Evolutionary conservation across 192 early-diverging fungal genomes (phyloP), one percentile per base, ranked within the genome.

Genomic region (Mortierella hygrophila): DNA sequence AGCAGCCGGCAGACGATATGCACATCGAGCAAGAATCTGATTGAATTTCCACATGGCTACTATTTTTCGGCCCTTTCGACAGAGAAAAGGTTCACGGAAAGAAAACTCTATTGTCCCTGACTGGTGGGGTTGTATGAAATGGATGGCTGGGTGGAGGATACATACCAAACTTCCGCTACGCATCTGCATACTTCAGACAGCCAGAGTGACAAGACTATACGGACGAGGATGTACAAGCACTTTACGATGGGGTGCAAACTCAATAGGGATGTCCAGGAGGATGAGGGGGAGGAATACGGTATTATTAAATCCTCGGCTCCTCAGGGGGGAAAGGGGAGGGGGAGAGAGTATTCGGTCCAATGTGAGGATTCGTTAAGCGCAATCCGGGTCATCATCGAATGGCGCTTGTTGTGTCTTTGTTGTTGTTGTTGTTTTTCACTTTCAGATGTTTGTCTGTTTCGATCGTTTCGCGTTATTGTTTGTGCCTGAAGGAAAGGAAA

Each of bases 101-200:
- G 26, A 26, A 63, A 63, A 63, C 60, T 65, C 29, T 65, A 65
- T 65, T 65, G 29, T 29, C 60, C 60, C 60, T 65, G 60, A 29
- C 29, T 26, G 29, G 13, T 65, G 60, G 60, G 60, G n/a, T 65
- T 9, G 8, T 6, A n/a, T 26, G 60, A 29, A 9, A n/a, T 26
- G 60, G 60, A 23, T 60, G 21, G 26, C 11, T 32, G 11, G 4
- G 18, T 5, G 20, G 49, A 52, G 49, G 18, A 52, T 21, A 52
- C 20, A 52, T 21, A 21, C 49, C 49, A 52, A 20, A 52, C 49
- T 4, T 52, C 49, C 49, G 49, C 49, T 52, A 18, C 5, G 18
- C 49, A 52, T 52, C 49, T 21, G 49, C 49, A 52, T 52, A 52
- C 49, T 21, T 52, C 20, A 21, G 5, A 21, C 23, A 60, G 21